Conservation (phyloP, 1,139 yeast genomes). For the Groenewaldozyma auringiensis region DNA sequence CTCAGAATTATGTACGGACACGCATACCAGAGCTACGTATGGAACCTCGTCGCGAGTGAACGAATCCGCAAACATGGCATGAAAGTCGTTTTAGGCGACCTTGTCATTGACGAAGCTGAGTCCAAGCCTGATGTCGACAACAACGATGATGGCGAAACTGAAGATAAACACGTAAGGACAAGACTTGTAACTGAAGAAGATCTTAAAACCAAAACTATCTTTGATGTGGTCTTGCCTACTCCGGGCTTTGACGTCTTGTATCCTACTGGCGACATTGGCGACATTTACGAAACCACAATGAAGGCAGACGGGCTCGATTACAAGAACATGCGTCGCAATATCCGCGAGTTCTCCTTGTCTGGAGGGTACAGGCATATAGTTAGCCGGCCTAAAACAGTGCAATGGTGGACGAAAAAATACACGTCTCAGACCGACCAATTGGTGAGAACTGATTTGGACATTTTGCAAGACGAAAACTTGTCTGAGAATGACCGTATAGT, state of each 20-base stretch:
- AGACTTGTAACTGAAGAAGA: constrained; percentile 69
- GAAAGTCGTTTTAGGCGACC: constrained; percentile 71
- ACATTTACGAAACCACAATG: constrained; percentile 70
- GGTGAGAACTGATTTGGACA: constrained; percentile 74
- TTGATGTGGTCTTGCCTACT: constrained; percentile 83
- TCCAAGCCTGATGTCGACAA: constrained; percentile 18
- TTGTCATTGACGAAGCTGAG: constrained; percentile 44
- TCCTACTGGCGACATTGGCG: constrained; percentile 61
- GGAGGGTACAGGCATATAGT: constrained; percentile 84
- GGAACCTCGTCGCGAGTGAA: constrained; percentile 83
- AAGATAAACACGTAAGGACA: constrained; percentile 55
- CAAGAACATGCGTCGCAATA: constrained; percentile 70
- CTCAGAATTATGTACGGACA: constrained; percentile 92
- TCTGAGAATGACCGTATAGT: constrained; percentile 16
- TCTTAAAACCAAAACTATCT: constrained; percentile 56
- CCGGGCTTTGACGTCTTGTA: constrained; percentile 89
- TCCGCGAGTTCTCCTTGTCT: constrained; percentile 81
- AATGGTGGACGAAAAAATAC: constrained; percentile 59
- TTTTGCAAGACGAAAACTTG: constrained; percentile 39
- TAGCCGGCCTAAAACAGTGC: constrained; percentile 56
- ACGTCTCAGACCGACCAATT: constrained; percentile 57
- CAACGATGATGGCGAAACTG: constrained; percentile 43
- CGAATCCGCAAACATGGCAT: constrained; percentile 68
- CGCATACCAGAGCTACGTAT: constrained; percentile 91
- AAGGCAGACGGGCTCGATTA: constrained; percentile 77